A percentile compares a stretch with the other conserved stretches of the same genome.
Evolutionary conservation across 257 asterid genomes (phyloP).

Genomic region (Perilla frutescens): DNA sequence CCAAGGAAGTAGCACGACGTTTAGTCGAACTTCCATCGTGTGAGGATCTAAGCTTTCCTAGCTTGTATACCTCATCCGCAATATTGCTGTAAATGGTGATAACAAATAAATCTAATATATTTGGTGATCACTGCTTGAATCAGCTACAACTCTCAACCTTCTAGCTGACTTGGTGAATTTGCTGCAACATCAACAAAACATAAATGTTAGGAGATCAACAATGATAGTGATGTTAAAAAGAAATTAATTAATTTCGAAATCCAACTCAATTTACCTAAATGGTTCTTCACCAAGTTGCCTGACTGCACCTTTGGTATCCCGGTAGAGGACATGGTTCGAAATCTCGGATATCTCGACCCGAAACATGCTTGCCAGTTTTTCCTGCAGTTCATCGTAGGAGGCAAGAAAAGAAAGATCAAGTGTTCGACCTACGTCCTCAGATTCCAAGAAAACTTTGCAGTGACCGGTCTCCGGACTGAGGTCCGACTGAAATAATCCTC

Average conservation of each 20-base stretch:
- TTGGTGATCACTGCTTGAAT: constrained; percentile 33
- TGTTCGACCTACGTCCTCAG: constrained; percentile 78
- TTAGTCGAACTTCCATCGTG: no score
- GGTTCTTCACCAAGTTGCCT: constrained; percentile 71
- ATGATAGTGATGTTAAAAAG: not conserved
- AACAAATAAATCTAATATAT: no score
- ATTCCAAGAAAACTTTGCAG: constrained; percentile 83
- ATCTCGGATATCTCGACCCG: constrained; percentile 59
- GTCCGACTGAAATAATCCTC: constrained; percentile 39
- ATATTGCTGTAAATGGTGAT: no score
- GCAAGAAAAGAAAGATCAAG: constrained; percentile 66
- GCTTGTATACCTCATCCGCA: no score
- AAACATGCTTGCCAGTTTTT: constrained; percentile 66
- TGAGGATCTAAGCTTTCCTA: no score
- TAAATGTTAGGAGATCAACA: no score
- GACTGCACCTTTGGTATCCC: constrained; percentile 59
- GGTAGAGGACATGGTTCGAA: constrained; percentile 56
- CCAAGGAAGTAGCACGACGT: not conserved
- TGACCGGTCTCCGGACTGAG: constrained; percentile 56
- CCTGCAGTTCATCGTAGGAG: constrained; percentile 69
- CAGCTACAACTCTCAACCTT: constrained; percentile 66
- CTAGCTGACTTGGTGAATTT: constrained; percentile 58
- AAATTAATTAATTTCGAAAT: no score
- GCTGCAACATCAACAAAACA: constrained; percentile 47
- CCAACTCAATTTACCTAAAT: constrained; percentile 49